Evolutionary conservation across 805 yeast species (phyloP), one percentile per base, ranked within the genome.

Genomic region (Peterozyma xylosa): DNA sequence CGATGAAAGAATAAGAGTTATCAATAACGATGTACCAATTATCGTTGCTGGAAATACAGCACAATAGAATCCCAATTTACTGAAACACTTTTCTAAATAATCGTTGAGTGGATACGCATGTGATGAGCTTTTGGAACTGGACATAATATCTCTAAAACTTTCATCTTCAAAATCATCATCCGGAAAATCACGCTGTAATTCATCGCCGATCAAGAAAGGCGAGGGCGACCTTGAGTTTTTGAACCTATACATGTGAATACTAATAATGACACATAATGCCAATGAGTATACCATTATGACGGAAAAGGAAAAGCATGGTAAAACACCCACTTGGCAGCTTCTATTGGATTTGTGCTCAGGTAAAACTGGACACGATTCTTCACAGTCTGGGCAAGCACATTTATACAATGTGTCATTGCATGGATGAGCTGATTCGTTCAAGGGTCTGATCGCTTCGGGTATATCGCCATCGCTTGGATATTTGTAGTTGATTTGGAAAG

Each of bases 331-430:
- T 30, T 56, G 63, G 58, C 96, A 86, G 3, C 49, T 46, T 0
- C 61, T 57, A 2, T 58, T 52, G 2, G 64, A 59, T 7, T 60
- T 55, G 33, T 82, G 58, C 0, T 66, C 64, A 0, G 78, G 78
- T 17, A 91, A 68, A 0, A 50, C 56, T 0, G 98, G 97, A 56
- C 99, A 91, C 1, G 89, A 74, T 1, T 59, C 67, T 0, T 84
- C 78, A 60, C 99, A 91, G 62, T 91, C 99, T 0, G 96, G 73
- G 56, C 99, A 91, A 0, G 98, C 86, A 63, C 96, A 89, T 50
- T 75, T 76, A 58, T 78, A 91, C 36, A 67, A 70, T 1, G 66
- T 59, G 50, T 82, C 90, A 50, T 78, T 74, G 59, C 98, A 91
- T 11, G 48, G 41, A 43, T 62, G 54, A 2, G 63, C 54, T 2